Percentiles rank a stretch among this genome's conserved stretches.
Conservation (phyloP, 352 stramenopile species). For the Hyaloperonospora brassicae region DNA sequence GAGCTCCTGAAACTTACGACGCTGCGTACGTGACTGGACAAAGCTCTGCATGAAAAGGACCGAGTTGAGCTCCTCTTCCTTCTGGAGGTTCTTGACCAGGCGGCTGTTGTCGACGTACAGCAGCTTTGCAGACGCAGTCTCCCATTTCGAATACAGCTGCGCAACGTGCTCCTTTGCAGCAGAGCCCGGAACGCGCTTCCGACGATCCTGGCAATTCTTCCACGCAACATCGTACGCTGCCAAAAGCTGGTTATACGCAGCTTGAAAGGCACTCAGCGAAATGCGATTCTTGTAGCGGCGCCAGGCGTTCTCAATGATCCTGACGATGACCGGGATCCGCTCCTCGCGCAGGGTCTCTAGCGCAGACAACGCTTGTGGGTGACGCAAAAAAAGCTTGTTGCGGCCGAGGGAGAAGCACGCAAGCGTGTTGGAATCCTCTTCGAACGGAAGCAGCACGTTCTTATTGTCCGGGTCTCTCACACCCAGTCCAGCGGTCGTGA, state of each 20-base stretch:
- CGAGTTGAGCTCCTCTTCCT: slow-evolving; percentile 56
- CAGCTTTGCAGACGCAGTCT: slow-evolving; percentile 42
- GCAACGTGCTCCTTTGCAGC: slow-evolving; percentile 47
- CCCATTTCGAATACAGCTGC: slow-evolving; percentile 57
- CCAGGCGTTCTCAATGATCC: slow-evolving; percentile 82
- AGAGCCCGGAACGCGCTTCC: slow-evolving; percentile 47
- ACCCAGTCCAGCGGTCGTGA: slow-evolving; percentile 54
- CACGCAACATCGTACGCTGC: slow-evolving; percentile 41
- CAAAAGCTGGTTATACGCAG: slow-evolving; percentile 46
- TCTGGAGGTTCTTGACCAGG: slow-evolving; percentile 39
- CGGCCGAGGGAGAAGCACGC: slow-evolving; percentile 77
- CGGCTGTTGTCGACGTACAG: slow-evolving; percentile 39
- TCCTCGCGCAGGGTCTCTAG: slow-evolving; percentile 75
- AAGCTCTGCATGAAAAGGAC: slow-evolving; percentile 74
- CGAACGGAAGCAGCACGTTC: slow-evolving; percentile 47
- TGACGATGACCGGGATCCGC: slow-evolving; percentile 69
- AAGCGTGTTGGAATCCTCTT: slow-evolving; percentile 65
- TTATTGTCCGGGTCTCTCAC: slow-evolving; percentile 48
- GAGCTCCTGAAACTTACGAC: slow-evolving; percentile 47
- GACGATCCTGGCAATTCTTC: slow-evolving; percentile 60
- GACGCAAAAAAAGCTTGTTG: slow-evolving; percentile 87
- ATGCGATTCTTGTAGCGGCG: slow-evolving; percentile 75
- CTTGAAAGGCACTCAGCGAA: slow-evolving; percentile 48
- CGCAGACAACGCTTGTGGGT: slow-evolving; percentile 81
- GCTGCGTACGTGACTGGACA: slow-evolving; percentile 42